Percentiles rank a stretch among this genome's conserved stretches.
Evolutionary conservation across 176 grass and related monocot genomes (phyloP).

Genomic region (Lolium rigidum): DNA sequence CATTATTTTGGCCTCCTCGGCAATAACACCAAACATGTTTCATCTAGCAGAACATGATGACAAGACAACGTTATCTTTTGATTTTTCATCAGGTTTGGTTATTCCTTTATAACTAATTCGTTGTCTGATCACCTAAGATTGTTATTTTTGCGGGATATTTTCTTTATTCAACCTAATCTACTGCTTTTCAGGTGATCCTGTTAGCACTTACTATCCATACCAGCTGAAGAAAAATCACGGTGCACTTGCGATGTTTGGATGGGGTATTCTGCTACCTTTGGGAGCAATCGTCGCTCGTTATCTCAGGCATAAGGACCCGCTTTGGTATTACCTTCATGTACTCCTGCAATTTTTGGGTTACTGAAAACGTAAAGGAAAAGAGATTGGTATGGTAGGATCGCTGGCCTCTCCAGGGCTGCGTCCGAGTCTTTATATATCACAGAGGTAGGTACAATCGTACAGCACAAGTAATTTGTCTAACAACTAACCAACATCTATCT

Average conservation of each 20-base stretch:
- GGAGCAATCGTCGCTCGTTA: slow-evolving; percentile 59
- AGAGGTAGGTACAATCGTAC: too few species aligned
- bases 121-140: neutral
- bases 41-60: slow-evolving; percentile 59
- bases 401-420: too few species aligned
- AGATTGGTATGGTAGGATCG: too few species aligned
- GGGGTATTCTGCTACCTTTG: slow-evolving; percentile 59
- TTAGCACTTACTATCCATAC: slow-evolving; percentile 40
- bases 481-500: too few species aligned
- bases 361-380: too few species aligned
- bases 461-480: too few species aligned
- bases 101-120: neutral
- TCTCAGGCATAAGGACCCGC: slow-evolving; percentile 53
- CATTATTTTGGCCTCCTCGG: slow-evolving; percentile 49
- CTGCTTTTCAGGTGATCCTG: slow-evolving; percentile 28
- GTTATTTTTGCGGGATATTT: neutral
- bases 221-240: slow-evolving; percentile 61
- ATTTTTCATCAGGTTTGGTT: slow-evolving; percentile 59
- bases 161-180: neutral
- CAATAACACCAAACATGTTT: slow-evolving; percentile 35
- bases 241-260: slow-evolving; percentile 51
- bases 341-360: slow-evolving; percentile 51
- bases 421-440: too few species aligned
- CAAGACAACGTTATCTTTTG: slow-evolving; percentile 54
- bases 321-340: slow-evolving; percentile 68